phyloP scores from a whole-genome alignment of 1,284 basidiomycete species.

The Inonotus obliquus region DNA sequence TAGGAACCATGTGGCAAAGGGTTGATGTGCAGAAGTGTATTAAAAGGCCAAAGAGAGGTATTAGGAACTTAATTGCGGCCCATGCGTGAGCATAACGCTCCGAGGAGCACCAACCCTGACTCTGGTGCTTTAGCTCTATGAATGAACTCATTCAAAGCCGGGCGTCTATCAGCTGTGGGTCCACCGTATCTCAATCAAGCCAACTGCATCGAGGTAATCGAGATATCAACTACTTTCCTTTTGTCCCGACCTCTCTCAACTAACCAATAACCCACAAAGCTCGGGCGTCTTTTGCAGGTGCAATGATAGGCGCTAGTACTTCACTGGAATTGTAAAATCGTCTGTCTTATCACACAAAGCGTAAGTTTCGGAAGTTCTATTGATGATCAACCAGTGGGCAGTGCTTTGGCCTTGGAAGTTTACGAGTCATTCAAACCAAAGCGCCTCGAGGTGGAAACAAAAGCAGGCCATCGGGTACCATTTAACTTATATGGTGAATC shows the following conservation, averaged over 20 bases:
- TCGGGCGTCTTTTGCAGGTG: background rate
- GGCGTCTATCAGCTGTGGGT: constrained; percentile 5
- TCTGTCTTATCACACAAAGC: no score
- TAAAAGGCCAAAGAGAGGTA: background rate
- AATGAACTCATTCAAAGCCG: background rate
- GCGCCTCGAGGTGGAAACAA: constrained; percentile 1
- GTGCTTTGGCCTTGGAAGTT: background rate
- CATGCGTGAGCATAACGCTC: background rate
- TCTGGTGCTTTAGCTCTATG: background rate
- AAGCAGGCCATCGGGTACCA: background rate
- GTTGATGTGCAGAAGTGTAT: background rate
- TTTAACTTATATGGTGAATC: constrained; percentile 14
- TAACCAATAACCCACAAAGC: background rate
- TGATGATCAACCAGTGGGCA: background rate
- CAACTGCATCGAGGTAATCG: background rate
- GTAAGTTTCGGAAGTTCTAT: no score
- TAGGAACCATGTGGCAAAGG: background rate
- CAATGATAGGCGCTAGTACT: no score
- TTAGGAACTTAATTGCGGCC: constrained; percentile 1
- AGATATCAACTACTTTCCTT: background rate
- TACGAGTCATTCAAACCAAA: background rate
- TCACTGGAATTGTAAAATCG: no score
- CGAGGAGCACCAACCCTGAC: background rate
- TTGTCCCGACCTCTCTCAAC: background rate
- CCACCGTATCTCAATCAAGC: background rate